Conservation (phyloP, 441 rosid species). For the Sinapis alba region DNA sequence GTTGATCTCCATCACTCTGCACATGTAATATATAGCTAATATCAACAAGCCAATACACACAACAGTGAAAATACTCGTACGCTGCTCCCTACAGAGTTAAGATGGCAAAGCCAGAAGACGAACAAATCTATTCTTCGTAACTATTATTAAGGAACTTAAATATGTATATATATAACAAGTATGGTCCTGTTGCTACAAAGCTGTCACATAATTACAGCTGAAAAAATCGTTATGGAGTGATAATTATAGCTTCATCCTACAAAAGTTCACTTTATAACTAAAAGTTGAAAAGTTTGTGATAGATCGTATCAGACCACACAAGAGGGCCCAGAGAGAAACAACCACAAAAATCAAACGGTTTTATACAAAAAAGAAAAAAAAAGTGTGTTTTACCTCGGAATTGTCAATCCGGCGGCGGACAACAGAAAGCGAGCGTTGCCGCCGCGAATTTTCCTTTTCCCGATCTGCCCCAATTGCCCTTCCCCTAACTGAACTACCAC, state of each 20-base stretch:
- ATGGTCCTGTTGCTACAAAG: conserved; percentile 18
- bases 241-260: conserved; percentile 9
- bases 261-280: conserved; percentile 24
- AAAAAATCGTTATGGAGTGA: conserved; percentile 1
- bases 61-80: neutral
- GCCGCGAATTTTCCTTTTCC: conserved; percentile 30
- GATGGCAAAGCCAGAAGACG: neutral
- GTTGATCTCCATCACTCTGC: conserved; percentile 78
- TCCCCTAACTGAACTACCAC: conserved; percentile 37
- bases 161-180: neutral
- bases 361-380: neutral
- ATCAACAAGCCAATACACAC: conserved; percentile 15
- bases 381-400: conserved; percentile 62
- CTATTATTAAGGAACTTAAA: neutral
- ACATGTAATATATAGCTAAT: conserved; percentile 23
- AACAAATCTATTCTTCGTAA: neutral
- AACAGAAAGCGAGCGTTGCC: conserved; percentile 81
- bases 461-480: conserved; percentile 25
- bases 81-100: neutral
- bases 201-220: conserved; percentile 17
- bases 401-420: conserved; percentile 68
- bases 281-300: neutral
- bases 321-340: conserved; percentile 29
- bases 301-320: neutral
- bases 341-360: neutral